Evolutionary conservation across 139 green algal species (phyloP), one percentile per base, ranked within the genome.

Genomic region (Chlorokybus atmophyticus): DNA sequence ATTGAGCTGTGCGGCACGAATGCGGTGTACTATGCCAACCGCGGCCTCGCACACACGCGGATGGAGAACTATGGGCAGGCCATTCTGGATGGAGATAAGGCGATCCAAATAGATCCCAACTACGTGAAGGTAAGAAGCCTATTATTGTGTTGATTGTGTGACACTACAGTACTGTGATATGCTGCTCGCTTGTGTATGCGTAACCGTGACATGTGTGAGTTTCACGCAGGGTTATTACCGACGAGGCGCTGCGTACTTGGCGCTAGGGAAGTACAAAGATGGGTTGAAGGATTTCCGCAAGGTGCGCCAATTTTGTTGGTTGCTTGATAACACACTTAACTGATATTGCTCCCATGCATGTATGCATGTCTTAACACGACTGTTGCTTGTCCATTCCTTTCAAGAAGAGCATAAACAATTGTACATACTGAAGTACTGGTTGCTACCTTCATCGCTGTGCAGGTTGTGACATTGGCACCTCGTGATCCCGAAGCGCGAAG

Each of bases 1-100:
- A 85, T 98, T 2, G 71, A 84, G 3, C 24, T 83, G 0, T 74
- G 87, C 53, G 75, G 79, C 0, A 57, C 59, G 42, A 88, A 81
- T 41, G 80, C 83, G 5, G 69, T 94, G 1, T 86, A 87, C 40
- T 92, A 75, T 23, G 62, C 71, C 24, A 98, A 98, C 77, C 69
- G 90, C 3, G 82, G 90, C 0, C 84, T 93, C 53, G 81, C 86
- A 2, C 77, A 96, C 64, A 80, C 86, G 24, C 70, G 71, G 42
- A 65, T 95, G 0, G 91, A 98, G 66, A 80, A 87, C 41, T 94
- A 87, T 73, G 91, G 86, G 28, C 72, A 71, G 40, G 90, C 90
- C 10, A 65, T 97, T 1, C 62, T 68, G n/a, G 91, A 98, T 75
- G 86, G 84, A 7, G 83, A 69, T 6, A 68, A 80, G 38, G 86